Percentiles rank a stretch among this genome's conserved stretches.
These are phyloP conservation scores for Globisporangium sylvaticum DNA, from an alignment of 352 stramenopile species.

Conservation along the genomic window DNA sequence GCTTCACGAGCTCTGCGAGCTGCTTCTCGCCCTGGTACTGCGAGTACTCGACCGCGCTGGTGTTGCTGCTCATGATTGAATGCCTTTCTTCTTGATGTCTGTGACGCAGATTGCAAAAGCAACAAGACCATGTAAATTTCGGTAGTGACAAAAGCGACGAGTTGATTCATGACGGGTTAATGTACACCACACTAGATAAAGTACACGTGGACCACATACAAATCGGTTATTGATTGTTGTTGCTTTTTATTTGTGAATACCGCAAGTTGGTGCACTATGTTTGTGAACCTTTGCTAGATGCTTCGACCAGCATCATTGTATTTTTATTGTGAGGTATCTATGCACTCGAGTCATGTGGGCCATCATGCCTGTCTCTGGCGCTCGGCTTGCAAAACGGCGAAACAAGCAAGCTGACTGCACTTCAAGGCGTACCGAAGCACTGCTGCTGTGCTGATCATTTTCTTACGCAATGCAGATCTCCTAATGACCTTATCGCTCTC, in stretches of 20 bases:
- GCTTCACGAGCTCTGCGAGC: slow-evolving; percentile 88
- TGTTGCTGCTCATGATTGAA: background rate
- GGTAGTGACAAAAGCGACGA: background rate
- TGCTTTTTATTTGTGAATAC: background rate
- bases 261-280: background rate
- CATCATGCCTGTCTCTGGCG: too few relatives aligned
- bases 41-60: slow-evolving; percentile 40
- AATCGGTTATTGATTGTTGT: background rate
- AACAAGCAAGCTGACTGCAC: background rate
- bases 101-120: background rate
- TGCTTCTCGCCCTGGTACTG: slow-evolving; percentile 87
- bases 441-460: background rate
- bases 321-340: background rate
- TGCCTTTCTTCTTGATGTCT: background rate
- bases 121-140: too few relatives aligned
- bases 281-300: background rate
- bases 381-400: background rate
- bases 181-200: background rate
- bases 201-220: background rate
- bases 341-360: too few relatives aligned
- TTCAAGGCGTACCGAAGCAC: background rate
- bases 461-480: background rate
- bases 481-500: background rate
- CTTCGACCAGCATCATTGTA: background rate
- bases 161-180: background rate